Percentiles rank a stretch among this genome's conserved stretches.
Conservation (phyloP, 805 yeast species). For the Kuraishia ogatae region DNA sequence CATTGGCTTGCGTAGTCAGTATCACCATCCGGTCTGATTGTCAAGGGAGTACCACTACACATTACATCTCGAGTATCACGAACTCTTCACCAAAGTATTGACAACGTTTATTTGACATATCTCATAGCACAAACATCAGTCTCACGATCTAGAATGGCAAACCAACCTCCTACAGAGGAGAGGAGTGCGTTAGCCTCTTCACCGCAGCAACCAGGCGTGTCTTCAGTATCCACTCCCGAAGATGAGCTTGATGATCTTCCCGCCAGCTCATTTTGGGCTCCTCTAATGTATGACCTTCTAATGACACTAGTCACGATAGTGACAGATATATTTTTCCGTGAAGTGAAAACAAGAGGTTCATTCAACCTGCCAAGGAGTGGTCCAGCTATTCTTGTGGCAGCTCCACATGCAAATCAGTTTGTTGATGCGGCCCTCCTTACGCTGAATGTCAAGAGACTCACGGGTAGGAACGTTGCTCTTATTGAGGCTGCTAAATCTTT, state of each 20-base stretch:
- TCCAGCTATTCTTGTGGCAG: conserved; percentile 88
- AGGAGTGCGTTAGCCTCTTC: no score
- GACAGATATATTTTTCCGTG: conserved; percentile 66
- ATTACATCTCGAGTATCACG: no score
- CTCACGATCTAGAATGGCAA: no score
- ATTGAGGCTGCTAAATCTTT: conserved; percentile 80
- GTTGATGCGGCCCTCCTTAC: conserved; percentile 61
- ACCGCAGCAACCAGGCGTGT: no score
- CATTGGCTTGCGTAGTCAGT: no score
- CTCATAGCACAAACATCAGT: no score
- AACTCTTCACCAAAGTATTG: no score
- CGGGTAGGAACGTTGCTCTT: conserved; percentile 66
- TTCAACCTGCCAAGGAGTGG: conserved; percentile 61
- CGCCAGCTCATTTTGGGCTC: background rate
- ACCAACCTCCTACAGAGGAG: no score
- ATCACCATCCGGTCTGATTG: no score
- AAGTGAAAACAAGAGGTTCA: conserved; percentile 83
- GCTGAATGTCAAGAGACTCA: conserved; percentile 59
- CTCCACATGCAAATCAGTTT: conserved; percentile 95
- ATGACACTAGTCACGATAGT: conserved; percentile 3
- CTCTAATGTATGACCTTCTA: background rate
- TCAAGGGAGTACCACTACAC: no score
- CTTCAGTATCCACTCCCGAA: no score
- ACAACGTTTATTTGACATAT: no score
- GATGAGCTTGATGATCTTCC: background rate